Percentiles rank a stretch among this genome's conserved stretches.
Conservation (phyloP, 2,329 filamentous ascomycete genomes). For the Blastomyces silverae region DNA sequence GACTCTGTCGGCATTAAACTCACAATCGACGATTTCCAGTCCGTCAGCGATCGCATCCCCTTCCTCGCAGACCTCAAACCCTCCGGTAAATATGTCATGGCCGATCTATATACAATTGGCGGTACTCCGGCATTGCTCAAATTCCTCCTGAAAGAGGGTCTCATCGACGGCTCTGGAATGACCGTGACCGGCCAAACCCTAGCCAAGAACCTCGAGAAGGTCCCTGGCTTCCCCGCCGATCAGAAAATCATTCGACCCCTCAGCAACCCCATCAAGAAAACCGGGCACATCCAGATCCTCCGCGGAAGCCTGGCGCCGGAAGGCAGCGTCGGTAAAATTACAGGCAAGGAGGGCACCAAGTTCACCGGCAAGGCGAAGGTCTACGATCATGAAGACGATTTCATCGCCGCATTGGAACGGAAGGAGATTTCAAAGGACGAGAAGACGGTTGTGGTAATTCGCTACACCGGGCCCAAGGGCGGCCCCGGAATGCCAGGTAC, state of each 20-base stretch:
- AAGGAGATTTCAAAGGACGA: slow-evolving; percentile 67
- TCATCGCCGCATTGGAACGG: slow-evolving; percentile 59
- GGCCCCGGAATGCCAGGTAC: slow-evolving; percentile 60
- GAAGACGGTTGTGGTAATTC: slow-evolving; percentile 69
- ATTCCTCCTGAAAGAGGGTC: slow-evolving; percentile 51
- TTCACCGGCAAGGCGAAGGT: slow-evolving; percentile 65
- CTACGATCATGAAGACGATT: slow-evolving; percentile 63
- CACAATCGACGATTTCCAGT: slow-evolving; percentile 80
- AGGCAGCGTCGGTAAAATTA: slow-evolving; percentile 68
- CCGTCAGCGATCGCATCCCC: slow-evolving; percentile 68
- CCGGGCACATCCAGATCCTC: slow-evolving; percentile 67
- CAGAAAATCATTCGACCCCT: slow-evolving; percentile 65
- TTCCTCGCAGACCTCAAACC: slow-evolving; percentile 79
- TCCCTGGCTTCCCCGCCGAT: slow-evolving; percentile 58
- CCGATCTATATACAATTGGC: slow-evolving; percentile 51
- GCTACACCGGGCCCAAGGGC: slow-evolving; percentile 67
- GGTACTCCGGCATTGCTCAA: slow-evolving; percentile 54
- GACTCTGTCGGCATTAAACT: slow-evolving; percentile 74
- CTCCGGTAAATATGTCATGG: slow-evolving; percentile 59
- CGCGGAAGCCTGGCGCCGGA: slow-evolving; percentile 62
- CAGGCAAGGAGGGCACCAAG: slow-evolving; percentile 62
- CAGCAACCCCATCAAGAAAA: slow-evolving; percentile 62
- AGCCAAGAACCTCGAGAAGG: slow-evolving; percentile 53
- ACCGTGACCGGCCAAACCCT: slow-evolving; percentile 56
- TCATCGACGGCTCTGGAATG: slow-evolving; percentile 55